These are phyloP conservation scores for Chrysoporthe puriensis DNA, from an alignment of 2,329 filamentous ascomycete species.

Conservation along the genomic window DNA sequence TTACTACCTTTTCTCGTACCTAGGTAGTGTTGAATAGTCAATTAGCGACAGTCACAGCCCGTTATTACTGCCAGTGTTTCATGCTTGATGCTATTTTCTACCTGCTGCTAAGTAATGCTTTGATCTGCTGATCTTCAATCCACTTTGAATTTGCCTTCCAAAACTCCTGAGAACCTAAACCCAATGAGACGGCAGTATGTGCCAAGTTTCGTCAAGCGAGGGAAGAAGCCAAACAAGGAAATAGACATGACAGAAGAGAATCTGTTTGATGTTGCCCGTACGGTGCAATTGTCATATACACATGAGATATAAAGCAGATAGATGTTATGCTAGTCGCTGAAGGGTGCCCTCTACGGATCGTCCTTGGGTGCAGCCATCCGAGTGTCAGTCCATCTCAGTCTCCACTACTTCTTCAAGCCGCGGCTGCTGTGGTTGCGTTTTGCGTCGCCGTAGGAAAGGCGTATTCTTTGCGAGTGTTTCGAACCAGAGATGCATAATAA, in stretches of 20 bases:
- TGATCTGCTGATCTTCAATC: neutral
- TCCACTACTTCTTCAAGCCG: slow-evolving; percentile 21
- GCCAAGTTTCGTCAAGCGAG: neutral
- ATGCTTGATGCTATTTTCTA: too few relatives aligned
- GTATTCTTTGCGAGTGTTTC: slow-evolving; percentile 25
- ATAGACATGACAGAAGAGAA: neutral
- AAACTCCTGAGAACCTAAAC: neutral
- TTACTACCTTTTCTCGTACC: too few relatives aligned
- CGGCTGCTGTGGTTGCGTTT: neutral
- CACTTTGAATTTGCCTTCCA: neutral
- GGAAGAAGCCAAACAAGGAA: neutral
- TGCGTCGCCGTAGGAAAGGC: slow-evolving; percentile 16
- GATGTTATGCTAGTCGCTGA: neutral
- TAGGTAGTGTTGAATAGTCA: too few relatives aligned
- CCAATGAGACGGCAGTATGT: neutral
- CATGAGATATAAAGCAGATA: neutral
- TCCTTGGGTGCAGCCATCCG: neutral
- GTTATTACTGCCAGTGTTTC: too few relatives aligned
- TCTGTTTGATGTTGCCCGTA: neutral
- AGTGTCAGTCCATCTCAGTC: slow-evolving; percentile 11
- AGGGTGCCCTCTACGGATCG: neutral
- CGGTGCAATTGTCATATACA: neutral
- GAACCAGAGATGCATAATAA: slow-evolving; percentile 27
- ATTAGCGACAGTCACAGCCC: too few relatives aligned
- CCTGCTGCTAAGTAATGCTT: neutral